Conservation (phyloP, 2,329 filamentous ascomycete genomes). For the Hymenoscyphus albidus region DNA sequence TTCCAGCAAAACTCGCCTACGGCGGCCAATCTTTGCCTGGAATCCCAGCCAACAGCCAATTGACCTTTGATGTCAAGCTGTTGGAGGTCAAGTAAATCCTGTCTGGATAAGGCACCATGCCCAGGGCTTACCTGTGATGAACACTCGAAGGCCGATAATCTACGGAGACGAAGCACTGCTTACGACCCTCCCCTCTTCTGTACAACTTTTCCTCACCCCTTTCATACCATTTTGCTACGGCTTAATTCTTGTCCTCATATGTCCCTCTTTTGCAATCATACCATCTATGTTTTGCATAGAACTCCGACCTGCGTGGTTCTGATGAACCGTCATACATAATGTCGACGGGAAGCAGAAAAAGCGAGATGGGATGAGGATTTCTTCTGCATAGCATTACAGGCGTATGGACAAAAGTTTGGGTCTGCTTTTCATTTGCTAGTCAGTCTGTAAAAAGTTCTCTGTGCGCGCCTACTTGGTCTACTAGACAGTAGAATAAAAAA, state of each 20-base stretch:
- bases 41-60: constrained; percentile 85
- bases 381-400: constrained; percentile 33
- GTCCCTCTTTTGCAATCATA: constrained; percentile 17
- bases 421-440: constrained; percentile 2
- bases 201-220: constrained; percentile 29
- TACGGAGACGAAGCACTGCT: constrained; percentile 18
- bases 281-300: constrained; percentile 29
- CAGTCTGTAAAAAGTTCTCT: neutral
- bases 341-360: constrained; percentile 28
- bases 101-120: neutral
- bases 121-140: constrained; percentile 7
- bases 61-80: constrained; percentile 89
- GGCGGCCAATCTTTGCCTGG: constrained; percentile 77
- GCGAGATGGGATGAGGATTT: constrained; percentile 33
- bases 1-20: constrained; percentile 84
- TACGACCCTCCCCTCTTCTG: constrained; percentile 26
- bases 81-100: constrained; percentile 72
- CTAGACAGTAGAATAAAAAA: neutral
- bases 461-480: neutral
- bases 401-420: constrained; percentile 31
- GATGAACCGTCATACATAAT: constrained; percentile 25
- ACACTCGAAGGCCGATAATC: constrained; percentile 18
- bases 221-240: constrained; percentile 18
- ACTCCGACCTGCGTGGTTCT: constrained; percentile 34
- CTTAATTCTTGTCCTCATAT: constrained; percentile 21